These are phyloP conservation scores for Aphanomyces euteiches DNA, from an alignment of 352 stramenopile genomes.

Conservation along the genomic window DNA sequence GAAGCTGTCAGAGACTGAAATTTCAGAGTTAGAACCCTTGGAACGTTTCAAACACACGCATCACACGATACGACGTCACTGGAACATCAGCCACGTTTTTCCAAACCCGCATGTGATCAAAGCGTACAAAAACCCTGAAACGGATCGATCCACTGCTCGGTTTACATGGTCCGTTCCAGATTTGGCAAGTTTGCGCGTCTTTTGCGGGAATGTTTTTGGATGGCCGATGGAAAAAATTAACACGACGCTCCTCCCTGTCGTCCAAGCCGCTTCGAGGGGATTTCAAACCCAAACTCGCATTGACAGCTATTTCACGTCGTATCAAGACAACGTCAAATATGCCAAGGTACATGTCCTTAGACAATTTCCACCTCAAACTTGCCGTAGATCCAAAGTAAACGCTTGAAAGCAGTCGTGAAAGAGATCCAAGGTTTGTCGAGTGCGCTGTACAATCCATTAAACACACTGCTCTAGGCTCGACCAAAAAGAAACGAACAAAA, in stretches of 20 bases:
- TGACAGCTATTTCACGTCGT: slow-evolving; percentile 94
- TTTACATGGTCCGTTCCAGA: slow-evolving; percentile 94
- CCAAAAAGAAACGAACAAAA: not conserved
- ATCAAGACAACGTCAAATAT: slow-evolving; percentile 95
- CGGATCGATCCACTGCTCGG: slow-evolving; percentile 64
- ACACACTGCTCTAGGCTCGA: not conserved
- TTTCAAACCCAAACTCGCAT: slow-evolving; percentile 81
- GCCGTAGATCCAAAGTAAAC: slow-evolving; percentile 71
- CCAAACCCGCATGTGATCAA: slow-evolving; percentile 89
- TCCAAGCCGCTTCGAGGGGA: slow-evolving; percentile 48
- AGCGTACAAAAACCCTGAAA: slow-evolving; percentile 91
- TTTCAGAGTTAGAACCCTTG: slow-evolving; percentile 45
- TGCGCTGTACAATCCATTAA: not conserved
- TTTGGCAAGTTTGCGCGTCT: slow-evolving; percentile 75
- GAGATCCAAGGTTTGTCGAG: slow-evolving; percentile 30
- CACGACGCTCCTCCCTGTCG: slow-evolving; percentile 85
- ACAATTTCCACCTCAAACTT: not conserved
- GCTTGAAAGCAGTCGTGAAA: slow-evolving; percentile 77
- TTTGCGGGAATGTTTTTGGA: slow-evolving; percentile 87
- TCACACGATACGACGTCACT: slow-evolving; percentile 84
- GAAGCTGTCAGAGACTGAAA: slow-evolving; percentile 51
- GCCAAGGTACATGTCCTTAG: slow-evolving; percentile 63
- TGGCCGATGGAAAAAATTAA: slow-evolving; percentile 92
- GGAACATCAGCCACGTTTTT: slow-evolving; percentile 91
- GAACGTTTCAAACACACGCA: slow-evolving; percentile 91